Evolutionary conservation across 2,329 filamentous ascomycete species (phyloP), one percentile per base, ranked within the genome.

Genomic region (Colletotrichum sublineola): DNA sequence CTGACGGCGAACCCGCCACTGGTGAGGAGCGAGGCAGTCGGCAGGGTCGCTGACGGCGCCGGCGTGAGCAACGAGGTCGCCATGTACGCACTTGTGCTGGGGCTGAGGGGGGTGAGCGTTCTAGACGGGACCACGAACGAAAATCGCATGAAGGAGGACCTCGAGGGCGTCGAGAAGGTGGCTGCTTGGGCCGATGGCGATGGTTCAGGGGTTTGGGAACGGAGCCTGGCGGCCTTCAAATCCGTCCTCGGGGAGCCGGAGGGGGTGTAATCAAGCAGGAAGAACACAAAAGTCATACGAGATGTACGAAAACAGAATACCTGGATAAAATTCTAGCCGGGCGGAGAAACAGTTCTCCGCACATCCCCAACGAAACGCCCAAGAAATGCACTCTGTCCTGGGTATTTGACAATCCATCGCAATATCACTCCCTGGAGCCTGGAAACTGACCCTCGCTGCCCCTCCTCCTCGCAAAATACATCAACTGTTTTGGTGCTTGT

Each of bases 41-140:
- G 78, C 12, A 75, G 77, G 9, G 80, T 95, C 2, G 88, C 88
- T 1, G 74, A 79, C 6, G 78, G 75, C 1, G 80, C 81, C 1
- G 79, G 75, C 6, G 81, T 87, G 14, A 76, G 79, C 8, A 67
- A 67, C 0, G 82, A 82, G n/a, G 82, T 82, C 1, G 86, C 86
- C 0, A 80, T 84, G 67, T 88, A 88, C 73, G 79, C 83, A 1
- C 79, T 89, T 53, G 81, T 88, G 0, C 76, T 88, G n/a, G 86
- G 85, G 0, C 77, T 88, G 1, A 82, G 80, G 29, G 79, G 81
- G 1, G 78, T 83, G 7, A 78, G 82, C 2, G 79, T 88, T 40
- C 75, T 88, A 62, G 82, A 88, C 69, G 86, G 86, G 48, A 88
- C 86, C 24, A 84, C 80, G 40, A 82, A 78, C 14, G 79, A 82